Evolutionary conservation across 2,329 filamentous ascomycete species (phyloP), one percentile per base, ranked within the genome.

Genomic region (Akanthomyces dipterigenus): DNA sequence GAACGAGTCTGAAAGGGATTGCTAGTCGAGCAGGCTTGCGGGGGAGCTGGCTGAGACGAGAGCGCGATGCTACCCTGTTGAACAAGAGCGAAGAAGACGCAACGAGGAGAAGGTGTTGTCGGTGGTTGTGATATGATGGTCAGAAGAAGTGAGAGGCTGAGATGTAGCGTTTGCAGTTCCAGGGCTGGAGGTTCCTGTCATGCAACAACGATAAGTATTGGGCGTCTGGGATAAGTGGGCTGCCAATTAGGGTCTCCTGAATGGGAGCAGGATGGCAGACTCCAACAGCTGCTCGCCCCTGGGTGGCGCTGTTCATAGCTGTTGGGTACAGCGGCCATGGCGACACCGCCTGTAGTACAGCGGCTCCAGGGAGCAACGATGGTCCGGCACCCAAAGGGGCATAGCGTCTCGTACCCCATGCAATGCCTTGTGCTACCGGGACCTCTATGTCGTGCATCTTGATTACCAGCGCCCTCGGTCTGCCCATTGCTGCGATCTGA

Each of bases 171-270:
- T 55, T 48, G 28, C 31, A 18, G 28, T 54, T 60, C n/a, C 22
- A 60, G 57, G 48, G 34, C 12, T n/a, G 36, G 26, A 60, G 57
- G 28, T 43, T 60, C 48, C 45, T 36, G 18, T 51, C 36, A 28
- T 24, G 38, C n/a, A 43, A 54, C 31, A 28, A 49, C 3, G 34
- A 36, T 16, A 11, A 43, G 28, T 26, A 14, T 20, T 20, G 57
- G 57, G 28, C n/a, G 48, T 60, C 57, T 49, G 49, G 57, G 26
- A 45, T 45, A 60, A 60, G 57, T 60, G 57, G 57, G 49, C 49
- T 59, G 46, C 56, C 38, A 38, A 24, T 58, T 49, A 34, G 26
- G 26, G 26, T 24, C 20, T 31, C 55, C 55, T 57, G 55, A 46
- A 46, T 34, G 42, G 38, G 51, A 43, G 12, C 20, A 42, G 45